phyloP scores from a whole-genome alignment of 2,329 filamentous ascomycete genomes.

The Penicillium sp. region DNA sequence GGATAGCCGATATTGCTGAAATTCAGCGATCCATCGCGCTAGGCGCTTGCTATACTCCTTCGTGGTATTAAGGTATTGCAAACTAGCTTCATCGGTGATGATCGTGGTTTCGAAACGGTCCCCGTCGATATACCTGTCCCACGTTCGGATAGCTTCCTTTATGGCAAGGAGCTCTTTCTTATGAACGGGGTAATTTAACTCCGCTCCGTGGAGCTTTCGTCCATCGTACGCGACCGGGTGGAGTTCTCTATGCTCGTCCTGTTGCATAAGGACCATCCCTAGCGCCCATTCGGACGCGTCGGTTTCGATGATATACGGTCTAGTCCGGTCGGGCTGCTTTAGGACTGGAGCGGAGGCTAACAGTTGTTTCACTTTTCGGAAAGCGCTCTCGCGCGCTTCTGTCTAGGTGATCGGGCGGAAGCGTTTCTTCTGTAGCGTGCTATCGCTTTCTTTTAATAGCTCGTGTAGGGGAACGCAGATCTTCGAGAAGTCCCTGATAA shows the following conservation, averaged over 20 bases:
- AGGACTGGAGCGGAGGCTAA: not conserved
- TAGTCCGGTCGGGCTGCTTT: not conserved
- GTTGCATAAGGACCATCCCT: not conserved
- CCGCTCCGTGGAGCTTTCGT: not conserved
- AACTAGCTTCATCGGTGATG: not conserved
- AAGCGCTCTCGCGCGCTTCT: not conserved
- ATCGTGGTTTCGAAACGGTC: not conserved
- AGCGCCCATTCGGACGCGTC: too few relatives aligned
- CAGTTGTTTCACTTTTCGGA: not conserved
- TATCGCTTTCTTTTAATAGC: slow-evolving; percentile 3
- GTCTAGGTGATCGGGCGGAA: not conserved
- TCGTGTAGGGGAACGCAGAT: not conserved
- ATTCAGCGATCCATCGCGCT: not conserved
- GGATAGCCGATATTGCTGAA: too few relatives aligned
- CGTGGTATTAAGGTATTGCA: not conserved
- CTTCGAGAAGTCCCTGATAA: not conserved
- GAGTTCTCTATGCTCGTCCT: not conserved
- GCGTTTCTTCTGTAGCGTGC: not conserved
- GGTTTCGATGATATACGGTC: not conserved
- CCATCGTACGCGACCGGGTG: not conserved
- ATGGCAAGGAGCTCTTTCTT: slow-evolving; percentile 1
- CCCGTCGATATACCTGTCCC: not conserved
- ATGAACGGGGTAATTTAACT: slow-evolving; percentile 2
- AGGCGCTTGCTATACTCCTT: slow-evolving; percentile 6
- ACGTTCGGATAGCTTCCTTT: not conserved